Evolutionary conservation across 306 rosid genomes (phyloP).

Genomic region (Cyamopsis tetragonoloba): DNA sequence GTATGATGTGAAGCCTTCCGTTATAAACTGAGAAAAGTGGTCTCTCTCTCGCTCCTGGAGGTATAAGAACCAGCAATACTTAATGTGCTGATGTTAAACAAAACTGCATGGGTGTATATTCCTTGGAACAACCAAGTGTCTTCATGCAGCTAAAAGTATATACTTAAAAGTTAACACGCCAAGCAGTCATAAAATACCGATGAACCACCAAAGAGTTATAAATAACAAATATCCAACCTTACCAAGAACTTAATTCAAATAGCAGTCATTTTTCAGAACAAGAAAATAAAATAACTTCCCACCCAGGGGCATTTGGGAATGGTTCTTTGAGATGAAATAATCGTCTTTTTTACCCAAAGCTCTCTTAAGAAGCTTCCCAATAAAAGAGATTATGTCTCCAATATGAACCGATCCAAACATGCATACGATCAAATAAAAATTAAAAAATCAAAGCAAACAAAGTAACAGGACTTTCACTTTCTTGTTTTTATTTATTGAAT

Average conservation of each 20-base stretch:
- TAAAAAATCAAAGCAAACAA: not conserved
- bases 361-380: too few species aligned
- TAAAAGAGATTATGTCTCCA: too few species aligned
- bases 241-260: not conserved
- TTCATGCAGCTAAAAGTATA: constrained; percentile 2
- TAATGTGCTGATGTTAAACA: not conserved
- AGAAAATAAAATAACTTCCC: too few species aligned
- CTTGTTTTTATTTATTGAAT: not conserved
- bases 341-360: too few species aligned
- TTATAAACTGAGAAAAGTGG: constrained; percentile 85
- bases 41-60: constrained; percentile 88
- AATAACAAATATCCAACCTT: not conserved
- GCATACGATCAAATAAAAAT: not conserved
- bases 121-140: constrained; percentile 1
- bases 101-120: not conserved
- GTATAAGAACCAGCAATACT: constrained; percentile 2
- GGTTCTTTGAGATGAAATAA: too few species aligned
- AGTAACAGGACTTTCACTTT: not conserved
- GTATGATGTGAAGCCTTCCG: constrained; percentile 90
- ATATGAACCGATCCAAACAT: too few species aligned
- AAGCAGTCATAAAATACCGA: not conserved
- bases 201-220: not conserved
- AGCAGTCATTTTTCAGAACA: not conserved
- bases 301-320: too few species aligned
- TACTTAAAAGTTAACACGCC: not conserved